Evolutionary conservation across 2,329 filamentous ascomycete genomes (phyloP).

Genomic region (Chalaropsis thielavioides): DNA sequence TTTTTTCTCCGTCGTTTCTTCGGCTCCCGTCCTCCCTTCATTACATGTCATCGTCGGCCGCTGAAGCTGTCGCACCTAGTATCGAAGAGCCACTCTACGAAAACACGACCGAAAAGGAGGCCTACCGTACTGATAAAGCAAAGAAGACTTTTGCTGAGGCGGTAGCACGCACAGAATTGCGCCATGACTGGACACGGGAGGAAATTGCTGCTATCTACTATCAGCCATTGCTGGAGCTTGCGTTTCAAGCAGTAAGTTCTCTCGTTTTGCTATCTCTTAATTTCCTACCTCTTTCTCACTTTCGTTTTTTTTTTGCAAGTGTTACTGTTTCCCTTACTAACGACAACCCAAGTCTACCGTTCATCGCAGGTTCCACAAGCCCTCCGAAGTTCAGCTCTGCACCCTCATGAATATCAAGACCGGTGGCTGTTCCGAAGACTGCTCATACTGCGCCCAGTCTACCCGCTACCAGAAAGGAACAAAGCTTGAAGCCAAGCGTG

Average conservation of each 20-base stretch:
- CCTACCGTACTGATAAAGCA: background rate
- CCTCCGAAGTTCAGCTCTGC: slow-evolving; percentile 75
- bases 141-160: slow-evolving; percentile 34
- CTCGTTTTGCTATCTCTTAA: background rate
- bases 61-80: background rate
- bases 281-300: background rate
- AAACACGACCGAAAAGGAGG: background rate
- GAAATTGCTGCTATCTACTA: slow-evolving; percentile 74
- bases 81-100: background rate
- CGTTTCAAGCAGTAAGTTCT: slow-evolving; percentile 52
- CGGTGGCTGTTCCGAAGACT: slow-evolving; percentile 82
- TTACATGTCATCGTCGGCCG: background rate
- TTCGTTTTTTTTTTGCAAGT: slow-evolving; percentile 9
- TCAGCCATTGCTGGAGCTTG: slow-evolving; percentile 64
- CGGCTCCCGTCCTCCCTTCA: background rate
- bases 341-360: slow-evolving; percentile 44
- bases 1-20: background rate
- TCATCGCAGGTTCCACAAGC: slow-evolving; percentile 75
- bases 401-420: slow-evolving; percentile 96
- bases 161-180: slow-evolving; percentile 43
- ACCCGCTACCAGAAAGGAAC: slow-evolving; percentile 64
- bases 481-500: slow-evolving; percentile 64
- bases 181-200: slow-evolving; percentile 66
- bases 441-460: slow-evolving; percentile 83
- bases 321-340: background rate